Percentiles rank a stretch among this genome's conserved stretches.
These are phyloP conservation scores for Exutisphaerella laricina DNA, from an alignment of 2,329 filamentous ascomycete species.

Conservation along the genomic window DNA sequence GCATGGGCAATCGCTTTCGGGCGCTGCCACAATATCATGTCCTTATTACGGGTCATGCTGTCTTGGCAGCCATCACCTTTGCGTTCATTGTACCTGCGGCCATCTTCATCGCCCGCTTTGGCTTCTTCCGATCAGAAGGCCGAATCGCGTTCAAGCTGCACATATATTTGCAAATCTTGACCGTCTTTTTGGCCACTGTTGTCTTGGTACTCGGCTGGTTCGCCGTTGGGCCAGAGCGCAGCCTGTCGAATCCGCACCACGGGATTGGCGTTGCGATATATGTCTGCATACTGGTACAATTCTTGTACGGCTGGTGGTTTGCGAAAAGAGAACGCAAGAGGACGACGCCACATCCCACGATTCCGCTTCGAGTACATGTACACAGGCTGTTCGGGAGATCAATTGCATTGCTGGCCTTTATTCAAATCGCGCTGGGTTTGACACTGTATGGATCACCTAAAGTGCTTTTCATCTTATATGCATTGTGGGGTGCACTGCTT, in stretches of 20 bases:
- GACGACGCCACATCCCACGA: slow-evolving; percentile 45
- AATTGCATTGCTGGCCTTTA: slow-evolving; percentile 73
- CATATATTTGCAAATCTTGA: slow-evolving; percentile 67
- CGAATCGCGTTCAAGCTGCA: slow-evolving; percentile 62
- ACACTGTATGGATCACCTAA: slow-evolving; percentile 89
- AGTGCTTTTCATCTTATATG: slow-evolving; percentile 77
- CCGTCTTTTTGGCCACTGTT: slow-evolving; percentile 61
- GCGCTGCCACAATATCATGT: slow-evolving; percentile 63
- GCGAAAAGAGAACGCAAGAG: slow-evolving; percentile 45
- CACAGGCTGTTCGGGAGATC: slow-evolving; percentile 84
- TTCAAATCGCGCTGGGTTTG: slow-evolving; percentile 81
- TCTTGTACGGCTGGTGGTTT: slow-evolving; percentile 63
- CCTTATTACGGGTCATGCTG: slow-evolving; percentile 64
- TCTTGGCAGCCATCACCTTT: slow-evolving; percentile 68
- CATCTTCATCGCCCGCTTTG: slow-evolving; percentile 60
- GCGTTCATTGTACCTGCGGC: slow-evolving; percentile 66
- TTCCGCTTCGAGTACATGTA: slow-evolving; percentile 53
- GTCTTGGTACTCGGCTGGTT: slow-evolving; percentile 71
- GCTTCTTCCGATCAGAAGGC: slow-evolving; percentile 54
- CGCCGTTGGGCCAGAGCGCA: slow-evolving; percentile 67
- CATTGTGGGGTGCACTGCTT: slow-evolving; percentile 69
- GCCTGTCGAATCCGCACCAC: slow-evolving; percentile 75
- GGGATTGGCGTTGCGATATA: slow-evolving; percentile 78
- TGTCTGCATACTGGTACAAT: slow-evolving; percentile 64
- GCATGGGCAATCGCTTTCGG: slow-evolving; percentile 77